A percentile compares a stretch with the other conserved stretches of the same genome.
phyloP scores from a whole-genome alignment of 1,284 basidiomycete genomes.

The Trichosporon sp. region DNA sequence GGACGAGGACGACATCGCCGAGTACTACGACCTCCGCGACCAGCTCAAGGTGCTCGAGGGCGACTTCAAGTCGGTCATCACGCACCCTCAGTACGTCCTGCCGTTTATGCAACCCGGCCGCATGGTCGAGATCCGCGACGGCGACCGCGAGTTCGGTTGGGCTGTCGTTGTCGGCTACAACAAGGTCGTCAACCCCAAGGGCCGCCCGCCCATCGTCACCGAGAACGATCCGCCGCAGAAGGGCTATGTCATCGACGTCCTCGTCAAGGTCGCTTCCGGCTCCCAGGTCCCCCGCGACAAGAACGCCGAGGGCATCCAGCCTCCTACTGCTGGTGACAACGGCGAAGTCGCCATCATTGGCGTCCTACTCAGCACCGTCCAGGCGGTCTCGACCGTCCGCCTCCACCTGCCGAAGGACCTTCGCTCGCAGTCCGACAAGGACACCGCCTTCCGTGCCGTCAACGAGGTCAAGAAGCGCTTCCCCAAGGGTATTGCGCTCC shows the following conservation, averaged over 20 bases:
- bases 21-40: slow-evolving; percentile 89
- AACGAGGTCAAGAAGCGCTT: slow-evolving; percentile 87
- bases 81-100: slow-evolving; percentile 88
- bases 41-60: slow-evolving; percentile 83
- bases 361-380: slow-evolving; percentile 81
- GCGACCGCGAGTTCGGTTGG: slow-evolving; percentile 93
- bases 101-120: slow-evolving; percentile 93
- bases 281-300: slow-evolving; percentile 68
- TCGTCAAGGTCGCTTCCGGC: slow-evolving; percentile 76
- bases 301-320: slow-evolving; percentile 67
- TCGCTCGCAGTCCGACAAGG: slow-evolving; percentile 71
- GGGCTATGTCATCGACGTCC: slow-evolving; percentile 91
- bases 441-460: slow-evolving; percentile 86
- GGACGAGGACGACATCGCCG: slow-evolving; percentile 78
- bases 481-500: slow-evolving; percentile 78
- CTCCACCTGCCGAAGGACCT: slow-evolving; percentile 89
- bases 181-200: slow-evolving; percentile 63
- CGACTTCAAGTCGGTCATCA: slow-evolving; percentile 89
- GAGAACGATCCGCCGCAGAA: slow-evolving; percentile 76
- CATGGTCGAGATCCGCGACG: slow-evolving; percentile 83
- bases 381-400: slow-evolving; percentile 83
- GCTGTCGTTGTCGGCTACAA: slow-evolving; percentile 89
- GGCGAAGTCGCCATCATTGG: slow-evolving; percentile 86
- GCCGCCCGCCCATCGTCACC: slow-evolving; percentile 44
- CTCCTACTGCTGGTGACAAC: slow-evolving; percentile 70